phyloP scores from a whole-genome alignment of 2,329 filamentous ascomycete species.

The Onygenales sp. region DNA sequence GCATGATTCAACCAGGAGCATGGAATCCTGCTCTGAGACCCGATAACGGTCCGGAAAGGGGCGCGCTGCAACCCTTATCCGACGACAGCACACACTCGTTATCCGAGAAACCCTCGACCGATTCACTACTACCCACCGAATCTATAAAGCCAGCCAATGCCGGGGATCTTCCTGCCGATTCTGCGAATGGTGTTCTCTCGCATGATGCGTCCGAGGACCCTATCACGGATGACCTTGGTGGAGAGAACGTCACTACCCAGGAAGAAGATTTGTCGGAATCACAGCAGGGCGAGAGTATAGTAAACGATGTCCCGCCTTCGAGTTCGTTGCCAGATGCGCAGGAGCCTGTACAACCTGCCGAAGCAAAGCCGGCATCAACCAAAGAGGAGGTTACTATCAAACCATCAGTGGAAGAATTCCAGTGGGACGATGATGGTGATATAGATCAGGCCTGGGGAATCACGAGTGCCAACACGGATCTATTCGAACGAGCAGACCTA shows the following conservation, averaged over 20 bases:
- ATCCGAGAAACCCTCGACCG: not conserved
- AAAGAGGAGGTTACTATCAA: not conserved
- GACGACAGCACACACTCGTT: not conserved
- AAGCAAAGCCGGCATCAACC: not conserved
- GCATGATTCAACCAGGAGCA: slow-evolving; percentile 21
- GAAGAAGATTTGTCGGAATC: not conserved
- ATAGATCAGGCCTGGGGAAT: not conserved
- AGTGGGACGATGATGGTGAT: not conserved
- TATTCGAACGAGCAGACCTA: slow-evolving; percentile 9
- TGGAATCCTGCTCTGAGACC: slow-evolving; percentile 50
- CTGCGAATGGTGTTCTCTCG: not conserved
- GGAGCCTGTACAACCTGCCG: not conserved
- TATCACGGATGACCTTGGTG: not conserved
- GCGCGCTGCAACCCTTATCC: not conserved
- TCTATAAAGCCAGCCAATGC: not conserved
- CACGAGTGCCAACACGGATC: slow-evolving; percentile 2
- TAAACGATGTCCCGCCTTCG: not conserved
- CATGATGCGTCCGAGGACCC: not conserved
- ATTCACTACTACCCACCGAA: not conserved
- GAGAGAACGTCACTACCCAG: not conserved
- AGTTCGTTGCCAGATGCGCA: not conserved
- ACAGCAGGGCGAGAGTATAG: not conserved
- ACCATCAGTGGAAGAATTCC: not conserved
- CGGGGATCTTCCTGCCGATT: not conserved
- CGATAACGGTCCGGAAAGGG: slow-evolving; percentile 21